Evolutionary conservation across 1,284 basidiomycete species (phyloP), one percentile per base, ranked within the genome.

Genomic region (Cutaneotrichosporon spelunceum): DNA sequence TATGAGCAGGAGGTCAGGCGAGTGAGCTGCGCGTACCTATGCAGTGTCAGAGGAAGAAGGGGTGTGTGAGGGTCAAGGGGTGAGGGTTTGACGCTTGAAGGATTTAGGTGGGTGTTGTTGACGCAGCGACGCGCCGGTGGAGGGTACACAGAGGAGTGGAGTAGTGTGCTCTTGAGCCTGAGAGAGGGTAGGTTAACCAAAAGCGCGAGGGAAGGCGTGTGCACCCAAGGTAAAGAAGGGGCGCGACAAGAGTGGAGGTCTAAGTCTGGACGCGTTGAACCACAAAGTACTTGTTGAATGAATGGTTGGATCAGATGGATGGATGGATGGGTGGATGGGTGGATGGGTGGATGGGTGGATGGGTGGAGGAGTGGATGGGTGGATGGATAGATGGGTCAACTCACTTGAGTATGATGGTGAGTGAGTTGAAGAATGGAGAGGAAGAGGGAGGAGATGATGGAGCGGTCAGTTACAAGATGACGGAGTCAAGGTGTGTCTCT

Each of bases 311-410:
- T 53, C 29, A 48, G 19, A n/a, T 47, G 53, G 29, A 30, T 53
- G 39, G 53, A 36, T 63, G 57, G 55, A 49, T 62, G 52, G 27
- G 30, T 58, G 56, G 50, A 57, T 44, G 36, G 29, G 21, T 48
- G 27, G 52, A 52, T 24, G 45, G 30, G 27, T 50, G 48, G 3
- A 16, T 36, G 4, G 4, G 34, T 47, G 52, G 44, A 29, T 53
- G 47, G 53, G 39, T 63, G 57, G 56, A 50, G n/a, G n/a, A n/a
- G n/a, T 62, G 61, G 27, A 48, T 57, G 56, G 50, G 54, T 24
- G 52, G 52, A 16, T 44, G 39, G 53, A 23, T 54, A 52, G 21
- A 27, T 26, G 45, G 21, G 29, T 45, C 26, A 48, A 42, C 10
- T 11, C 1, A 27, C n/a, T n/a, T n/a, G 30, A 21, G 29, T 23